Base-by-base conservation (phyloP, 768 basidiomycete genomes). In the Agaricus subrufescens region DNA sequence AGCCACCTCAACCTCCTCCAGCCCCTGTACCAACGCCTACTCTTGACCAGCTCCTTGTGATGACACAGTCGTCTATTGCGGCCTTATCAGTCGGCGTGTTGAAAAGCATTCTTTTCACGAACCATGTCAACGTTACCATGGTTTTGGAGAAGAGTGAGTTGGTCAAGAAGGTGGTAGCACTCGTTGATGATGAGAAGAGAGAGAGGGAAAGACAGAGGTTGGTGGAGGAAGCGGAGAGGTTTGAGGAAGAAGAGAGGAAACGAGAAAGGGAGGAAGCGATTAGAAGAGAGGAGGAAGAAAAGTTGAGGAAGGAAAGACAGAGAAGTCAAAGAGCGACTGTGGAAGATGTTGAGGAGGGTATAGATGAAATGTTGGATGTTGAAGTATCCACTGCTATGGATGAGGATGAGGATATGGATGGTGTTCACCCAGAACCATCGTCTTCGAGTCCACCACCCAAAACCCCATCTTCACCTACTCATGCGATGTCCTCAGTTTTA, bases 81-180 rank as follows among this genome's bases (percentile, higher is more conserved):
- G 69, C 76, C 3, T 74, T 96, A 12, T 82, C 87, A 6, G 82
- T 95, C 52, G 73, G 82, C 25, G 71, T 78, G n/a, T 75, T 97
- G 46, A 97, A 97, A 67, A 76, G 78, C 2, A 79, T 96, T 19
- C 69, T 97, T 23, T 91, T 84, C 65, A 83, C 84, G 52, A 91
- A 94, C 61, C 92, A 89, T 54, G 89, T 96, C 42, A 82, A 83
- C 61, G 83, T 90, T 29, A 81, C 84, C 43, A 75, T 85, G 63
- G 73, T 94, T 1, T 72, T 96, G n/a, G 94, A 97, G 74, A 97
- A 97, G 74, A 73, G 77, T 25, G 91, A 94, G 49, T 69, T 94
- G n/a, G 89, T 94, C 12, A 75, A 69, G 43, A 89, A 87, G 64
- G 91, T 91, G 26, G 61, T 72, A 54, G 72, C 69, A 14, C 69